Evolutionary conservation across 768 basidiomycete species (phyloP), one percentile per base, ranked within the genome.

Genomic region (Coprinopsis cinerea): DNA sequence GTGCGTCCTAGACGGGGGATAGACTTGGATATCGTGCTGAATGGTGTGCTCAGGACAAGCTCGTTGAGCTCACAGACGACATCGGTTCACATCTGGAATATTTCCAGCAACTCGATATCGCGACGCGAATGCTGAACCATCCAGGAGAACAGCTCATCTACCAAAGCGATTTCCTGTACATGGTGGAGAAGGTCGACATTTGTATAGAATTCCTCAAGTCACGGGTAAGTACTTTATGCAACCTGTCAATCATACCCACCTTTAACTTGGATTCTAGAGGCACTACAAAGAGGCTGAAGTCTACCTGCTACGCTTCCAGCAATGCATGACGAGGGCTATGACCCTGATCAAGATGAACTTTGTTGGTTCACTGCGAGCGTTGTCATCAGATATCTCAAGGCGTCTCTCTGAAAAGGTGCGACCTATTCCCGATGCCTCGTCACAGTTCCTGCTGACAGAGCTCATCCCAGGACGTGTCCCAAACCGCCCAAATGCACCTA

Each of bases 311-410:
- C 83, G 96, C 20, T 98, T 94, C 67, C 95, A 96, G 60, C 96
- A 99, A 66, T 99, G 96, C 64, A 87, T 98, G 80, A 96, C 92
- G 0, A 82, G 96, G 23, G 88, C 92, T 9, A 97, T 98, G 95
- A 98, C 94, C 0, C 77, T 99, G 37, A 91, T 98, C 71, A 95
- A 90, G 67, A 94, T 98, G 83, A 93, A 88, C 67, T 97, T 96
- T 59, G 83, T 95, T 4, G 86, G 85, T 3, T 86, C 88, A 6
- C 71, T 98, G 4, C 77, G 86, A 34, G 82, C 86, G 0, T 74
- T 96, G 10, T 81, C 87, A 1, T 69, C 78, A 3, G 95, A 98
- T 57, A 78, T 95, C 18, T 77, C 78, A 1, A 86, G 77, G 57
- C 78, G 87, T 9, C 63, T 94, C 39, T 74, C 74, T 1, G 92